Base-by-base conservation (phyloP, 2,329 filamentous ascomycete species). In the Aspergillus pseudoglaucus region DNA sequence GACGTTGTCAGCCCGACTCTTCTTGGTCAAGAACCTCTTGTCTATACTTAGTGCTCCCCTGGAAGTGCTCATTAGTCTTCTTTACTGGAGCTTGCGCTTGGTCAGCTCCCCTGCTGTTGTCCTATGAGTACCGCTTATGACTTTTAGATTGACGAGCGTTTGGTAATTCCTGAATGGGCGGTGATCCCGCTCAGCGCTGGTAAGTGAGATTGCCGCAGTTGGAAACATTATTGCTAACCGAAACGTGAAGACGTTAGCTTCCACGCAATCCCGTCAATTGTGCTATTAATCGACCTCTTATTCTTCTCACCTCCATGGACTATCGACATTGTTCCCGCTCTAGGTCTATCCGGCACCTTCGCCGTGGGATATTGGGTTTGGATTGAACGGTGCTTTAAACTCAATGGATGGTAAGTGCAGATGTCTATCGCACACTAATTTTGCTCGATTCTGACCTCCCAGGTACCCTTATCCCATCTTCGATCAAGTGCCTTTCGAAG, bases 381-480 rank as follows among this genome's bases (percentile, higher is more conserved):
- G 81, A 75, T 84, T 46, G 81, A 84, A 64, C 65, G 69, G 37
- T 84, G 81, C 63, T 83, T 76, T 53, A 58, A 64, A 9, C 67
- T 75, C 47, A 84, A 84, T 56, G 77, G 80, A 46, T 83, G 77
- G 66, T 83, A 76, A 52, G 75, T 72, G 15, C 32, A 20, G 22
- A 12, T 12, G 6, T n/a, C 22, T 7, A 2, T 15, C 12, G n/a
- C 9, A 37, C 4, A 7, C 15, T 4, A 18, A 22, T 12, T 3
- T 14, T 5, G 10, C 5, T 14, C 3, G 9, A 23, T 33, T 6
- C 48, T 54, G 20, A 58, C 44, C 33, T 33, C 18, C 66, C 57
- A 86, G 83, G 75, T 94, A 95, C 58, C 89, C 90, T 0, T 95
- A 96, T 66, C 90, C 90, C 1, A 77, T 95, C 22, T 91, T 96